A percentile compares a stretch with the other conserved stretches of the same genome.
Evolutionary conservation across 805 yeast genomes (phyloP).

Genomic region (Myxozyma geophila): DNA sequence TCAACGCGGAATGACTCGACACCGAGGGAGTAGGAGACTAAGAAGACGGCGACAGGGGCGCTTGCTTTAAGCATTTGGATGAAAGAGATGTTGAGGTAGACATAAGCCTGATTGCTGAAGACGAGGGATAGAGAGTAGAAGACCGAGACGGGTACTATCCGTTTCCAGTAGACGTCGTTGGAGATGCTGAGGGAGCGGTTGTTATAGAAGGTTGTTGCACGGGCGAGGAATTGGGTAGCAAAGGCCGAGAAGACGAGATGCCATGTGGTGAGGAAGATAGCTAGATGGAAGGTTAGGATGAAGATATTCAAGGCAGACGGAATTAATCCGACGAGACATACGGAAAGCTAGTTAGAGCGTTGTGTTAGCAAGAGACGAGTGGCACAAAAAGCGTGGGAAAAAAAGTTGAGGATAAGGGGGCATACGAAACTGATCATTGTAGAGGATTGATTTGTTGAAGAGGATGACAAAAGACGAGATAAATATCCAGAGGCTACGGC

Average conservation of each 20-base stretch:
- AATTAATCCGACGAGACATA: slow-evolving; percentile 7
- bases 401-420: background rate
- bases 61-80: slow-evolving; percentile 42
- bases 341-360: slow-evolving; percentile 20
- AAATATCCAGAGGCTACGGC: slow-evolving; percentile 34
- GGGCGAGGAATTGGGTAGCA: slow-evolving; percentile 38
- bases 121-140: slow-evolving; percentile 38
- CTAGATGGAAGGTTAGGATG: slow-evolving; percentile 9
- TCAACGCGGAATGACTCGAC: slow-evolving; percentile 35
- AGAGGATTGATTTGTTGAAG: slow-evolving; percentile 35
- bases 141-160: slow-evolving; percentile 39
- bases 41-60: slow-evolving; percentile 39
- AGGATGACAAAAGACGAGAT: slow-evolving; percentile 37
- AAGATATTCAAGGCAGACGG: background rate
- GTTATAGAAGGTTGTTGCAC: slow-evolving; percentile 30
- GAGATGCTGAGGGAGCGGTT: slow-evolving; percentile 31
- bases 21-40: slow-evolving; percentile 36
- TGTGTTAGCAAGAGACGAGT: too few species aligned
- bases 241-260: slow-evolving; percentile 38
- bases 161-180: slow-evolving; percentile 27
- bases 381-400: background rate
- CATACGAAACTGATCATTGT: slow-evolving; percentile 30
- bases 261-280: slow-evolving; percentile 40
- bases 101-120: slow-evolving; percentile 38
- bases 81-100: slow-evolving; percentile 40